A percentile compares a stretch with the other conserved stretches of the same genome.
Evolutionary conservation across 73 alveolate species (phyloP).

Genomic region (Blepharisma japonicum): DNA sequence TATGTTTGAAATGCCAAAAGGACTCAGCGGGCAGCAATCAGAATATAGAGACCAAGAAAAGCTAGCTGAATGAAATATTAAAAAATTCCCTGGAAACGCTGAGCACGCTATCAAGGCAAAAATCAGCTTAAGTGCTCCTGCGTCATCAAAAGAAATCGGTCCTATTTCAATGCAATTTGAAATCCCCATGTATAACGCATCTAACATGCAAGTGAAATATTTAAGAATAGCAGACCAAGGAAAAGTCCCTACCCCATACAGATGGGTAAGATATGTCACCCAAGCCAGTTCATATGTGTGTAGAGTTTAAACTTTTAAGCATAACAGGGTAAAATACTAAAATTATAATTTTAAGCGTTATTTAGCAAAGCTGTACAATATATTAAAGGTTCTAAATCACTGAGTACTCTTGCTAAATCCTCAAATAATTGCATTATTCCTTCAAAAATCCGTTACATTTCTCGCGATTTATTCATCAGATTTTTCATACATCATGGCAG

Average conservation of each 20-base stretch:
- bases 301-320: neutral
- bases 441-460: too few relatives aligned
- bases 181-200: constrained; percentile 97
- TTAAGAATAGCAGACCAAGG: constrained; percentile 57
- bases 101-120: constrained; percentile 66
- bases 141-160: constrained; percentile 63
- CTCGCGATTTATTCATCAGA: too few relatives aligned
- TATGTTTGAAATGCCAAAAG: constrained; percentile 60
- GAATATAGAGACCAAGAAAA: constrained; percentile 63
- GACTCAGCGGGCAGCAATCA: constrained; percentile 43
- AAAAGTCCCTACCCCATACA: constrained; percentile 46
- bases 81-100: constrained; percentile 70
- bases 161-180: constrained; percentile 89
- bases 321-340: too few relatives aligned
- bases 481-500: constrained; percentile 10
- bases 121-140: constrained; percentile 24
- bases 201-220: constrained; percentile 90
- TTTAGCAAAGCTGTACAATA: too few relatives aligned
- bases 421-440: too few relatives aligned
- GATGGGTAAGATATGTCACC: constrained; percentile 87
- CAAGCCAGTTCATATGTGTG: constrained; percentile 78
- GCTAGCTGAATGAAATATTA: constrained; percentile 63
- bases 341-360: too few relatives aligned
- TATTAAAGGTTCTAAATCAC: too few relatives aligned
- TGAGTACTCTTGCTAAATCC: too few relatives aligned